Percentiles rank a stretch among this genome's conserved stretches.
Conservation (phyloP, 148 eudicot species). For the Vaccinium myrtillus region DNA sequence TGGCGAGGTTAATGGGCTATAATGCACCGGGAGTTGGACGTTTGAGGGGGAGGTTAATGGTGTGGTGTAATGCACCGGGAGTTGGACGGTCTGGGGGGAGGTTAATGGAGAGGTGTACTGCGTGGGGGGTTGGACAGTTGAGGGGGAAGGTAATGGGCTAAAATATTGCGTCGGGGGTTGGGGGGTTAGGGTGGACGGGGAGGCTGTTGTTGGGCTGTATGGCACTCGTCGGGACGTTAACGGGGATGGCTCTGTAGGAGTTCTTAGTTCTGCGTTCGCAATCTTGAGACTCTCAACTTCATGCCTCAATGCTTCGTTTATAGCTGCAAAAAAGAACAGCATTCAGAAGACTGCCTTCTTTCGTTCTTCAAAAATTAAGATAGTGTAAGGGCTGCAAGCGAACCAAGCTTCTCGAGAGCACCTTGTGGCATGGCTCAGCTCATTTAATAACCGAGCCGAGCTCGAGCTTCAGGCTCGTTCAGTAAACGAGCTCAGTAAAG, state of each 20-base stretch:
- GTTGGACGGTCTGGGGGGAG: neutral
- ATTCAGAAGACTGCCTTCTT: neutral
- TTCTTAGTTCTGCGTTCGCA: constrained; percentile 43
- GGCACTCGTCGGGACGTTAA: constrained; percentile 22
- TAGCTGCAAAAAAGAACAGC: constrained; percentile 27
- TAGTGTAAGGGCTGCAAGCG: neutral
- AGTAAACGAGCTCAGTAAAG: too few relatives aligned
- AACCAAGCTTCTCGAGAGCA: too few relatives aligned
- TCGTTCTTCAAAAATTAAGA: neutral
- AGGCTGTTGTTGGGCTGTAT: constrained; percentile 2
- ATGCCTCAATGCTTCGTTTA: constrained; percentile 57
- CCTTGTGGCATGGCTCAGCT: too few relatives aligned
- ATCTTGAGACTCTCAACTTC: constrained; percentile 58
- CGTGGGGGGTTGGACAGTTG: neutral
- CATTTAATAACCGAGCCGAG: too few relatives aligned
- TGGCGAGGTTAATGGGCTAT: constrained; percentile 17
- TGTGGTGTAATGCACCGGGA: neutral
- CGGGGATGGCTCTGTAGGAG: constrained; percentile 36
- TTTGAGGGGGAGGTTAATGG: constrained; percentile 26
- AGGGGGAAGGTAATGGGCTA: constrained; percentile 19
- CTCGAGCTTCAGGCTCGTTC: too few relatives aligned
- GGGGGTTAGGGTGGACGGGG: neutral
- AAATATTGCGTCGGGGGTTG: constrained; percentile 22
- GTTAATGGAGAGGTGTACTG: neutral
- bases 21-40: constrained; percentile 24